A percentile compares a stretch with the other conserved stretches of the same genome.
Evolutionary conservation across 1,284 basidiomycete species (phyloP).

Genomic region (Agaricales sp.): DNA sequence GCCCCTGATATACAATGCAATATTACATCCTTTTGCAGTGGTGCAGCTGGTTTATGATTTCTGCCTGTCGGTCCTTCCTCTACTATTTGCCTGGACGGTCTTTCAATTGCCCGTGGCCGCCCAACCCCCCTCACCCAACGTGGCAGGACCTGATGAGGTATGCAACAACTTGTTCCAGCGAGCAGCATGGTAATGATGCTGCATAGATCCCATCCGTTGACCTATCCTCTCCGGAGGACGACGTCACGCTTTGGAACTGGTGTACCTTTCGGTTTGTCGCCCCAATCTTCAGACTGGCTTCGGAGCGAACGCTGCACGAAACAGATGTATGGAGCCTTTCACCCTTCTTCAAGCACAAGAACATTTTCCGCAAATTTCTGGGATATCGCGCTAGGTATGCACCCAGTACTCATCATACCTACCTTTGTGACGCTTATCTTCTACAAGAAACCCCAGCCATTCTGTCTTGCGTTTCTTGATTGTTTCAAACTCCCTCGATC

Average conservation of each 20-base stretch:
- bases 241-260: slow-evolving; percentile 71
- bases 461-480: slow-evolving; percentile 56
- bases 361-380: slow-evolving; percentile 56
- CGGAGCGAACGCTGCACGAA: slow-evolving; percentile 48
- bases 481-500: slow-evolving; percentile 63
- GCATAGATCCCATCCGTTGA: slow-evolving; percentile 36
- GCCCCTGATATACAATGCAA: not conserved
- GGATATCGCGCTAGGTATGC: slow-evolving; percentile 34
- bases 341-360: slow-evolving; percentile 60
- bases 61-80: slow-evolving; percentile 23
- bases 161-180: slow-evolving; percentile 11
- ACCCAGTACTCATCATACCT: slow-evolving; percentile 9
- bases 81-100: slow-evolving; percentile 34
- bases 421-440: slow-evolving; percentile 1
- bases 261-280: slow-evolving; percentile 69
- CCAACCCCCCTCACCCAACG: slow-evolving; percentile 31
- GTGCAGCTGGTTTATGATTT: slow-evolving; percentile 16
- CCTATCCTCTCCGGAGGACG: slow-evolving; percentile 60
- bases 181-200: slow-evolving; percentile 3
- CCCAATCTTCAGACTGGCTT: slow-evolving; percentile 52
- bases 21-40: not conserved
- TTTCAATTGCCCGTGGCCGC: slow-evolving; percentile 42
- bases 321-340: slow-evolving; percentile 68
- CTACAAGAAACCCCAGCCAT: slow-evolving; percentile 35
- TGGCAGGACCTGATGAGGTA: slow-evolving; percentile 38